Percentiles rank a stretch among this genome's conserved stretches.
Evolutionary conservation across 2,329 filamentous ascomycete genomes (phyloP).

Genomic region (Sporothrix variecibatus): DNA sequence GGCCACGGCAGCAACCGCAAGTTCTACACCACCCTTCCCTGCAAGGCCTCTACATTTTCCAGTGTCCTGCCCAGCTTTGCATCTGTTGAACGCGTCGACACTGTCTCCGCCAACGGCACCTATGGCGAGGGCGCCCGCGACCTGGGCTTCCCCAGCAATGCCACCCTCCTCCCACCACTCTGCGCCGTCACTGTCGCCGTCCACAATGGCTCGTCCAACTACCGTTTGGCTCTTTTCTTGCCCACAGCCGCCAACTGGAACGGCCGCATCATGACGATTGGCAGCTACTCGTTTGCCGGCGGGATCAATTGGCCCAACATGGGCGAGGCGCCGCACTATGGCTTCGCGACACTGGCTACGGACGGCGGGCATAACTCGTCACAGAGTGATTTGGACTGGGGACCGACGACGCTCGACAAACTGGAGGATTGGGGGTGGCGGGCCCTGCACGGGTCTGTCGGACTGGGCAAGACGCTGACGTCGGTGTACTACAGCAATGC

Average conservation of each 20-base stretch:
- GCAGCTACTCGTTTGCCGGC: constrained; percentile 44
- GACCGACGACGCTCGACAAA: constrained; percentile 39
- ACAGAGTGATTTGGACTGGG: constrained; percentile 42
- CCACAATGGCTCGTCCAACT: constrained; percentile 38
- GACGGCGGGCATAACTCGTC: constrained; percentile 47
- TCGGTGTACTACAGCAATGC: constrained; percentile 50
- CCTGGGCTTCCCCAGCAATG: constrained; percentile 40
- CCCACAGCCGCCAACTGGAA: constrained; percentile 41
- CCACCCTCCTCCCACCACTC: constrained; percentile 42
- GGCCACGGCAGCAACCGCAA: too few species aligned
- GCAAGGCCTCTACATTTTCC: constrained; percentile 22
- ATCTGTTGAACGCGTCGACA: constrained; percentile 39
- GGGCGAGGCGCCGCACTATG: constrained; percentile 38
- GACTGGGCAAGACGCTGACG: constrained; percentile 51
- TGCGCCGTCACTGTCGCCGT: constrained; percentile 44
- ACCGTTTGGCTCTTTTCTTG: constrained; percentile 44
- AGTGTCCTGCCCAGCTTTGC: constrained; percentile 34
- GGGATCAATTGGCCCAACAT: constrained; percentile 39
- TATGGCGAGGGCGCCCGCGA: constrained; percentile 43
- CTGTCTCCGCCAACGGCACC: constrained; percentile 37
- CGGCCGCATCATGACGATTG: constrained; percentile 40
- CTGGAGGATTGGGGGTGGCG: constrained; percentile 45
- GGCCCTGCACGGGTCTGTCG: constrained; percentile 52
- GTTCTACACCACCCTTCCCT: constrained; percentile 3
- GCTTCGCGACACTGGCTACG: constrained; percentile 47